phyloP scores from a whole-genome alignment of 371 early-diverging fungal genomes.

The Syncephalastrum racemosum region DNA sequence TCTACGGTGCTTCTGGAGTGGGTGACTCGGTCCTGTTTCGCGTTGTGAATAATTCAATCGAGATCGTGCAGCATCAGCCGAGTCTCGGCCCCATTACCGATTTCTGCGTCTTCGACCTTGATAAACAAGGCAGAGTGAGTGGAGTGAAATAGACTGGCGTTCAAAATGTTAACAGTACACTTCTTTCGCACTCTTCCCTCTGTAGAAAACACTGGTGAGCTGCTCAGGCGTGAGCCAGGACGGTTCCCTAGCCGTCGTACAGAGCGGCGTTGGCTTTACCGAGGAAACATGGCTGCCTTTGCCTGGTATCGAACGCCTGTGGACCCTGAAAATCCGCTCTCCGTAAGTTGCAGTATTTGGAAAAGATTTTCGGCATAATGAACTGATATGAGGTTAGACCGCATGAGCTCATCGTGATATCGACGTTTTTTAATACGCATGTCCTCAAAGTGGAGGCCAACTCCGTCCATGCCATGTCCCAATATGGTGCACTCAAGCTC shows the following conservation, averaged over 20 bases:
- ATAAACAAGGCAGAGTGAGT: slow-evolving; percentile 70
- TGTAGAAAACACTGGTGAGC: slow-evolving; percentile 80
- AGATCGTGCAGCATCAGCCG: slow-evolving; percentile 7
- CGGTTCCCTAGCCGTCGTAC: slow-evolving; percentile 78
- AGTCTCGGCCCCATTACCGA: slow-evolving; percentile 88
- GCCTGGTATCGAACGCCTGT: slow-evolving; percentile 65
- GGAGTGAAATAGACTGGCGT: background rate
- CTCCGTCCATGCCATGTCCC: too few species aligned
- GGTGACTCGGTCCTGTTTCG: too few species aligned
- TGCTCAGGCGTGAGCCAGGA: slow-evolving; percentile 79
- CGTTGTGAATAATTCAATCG: too few species aligned
- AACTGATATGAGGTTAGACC: too few species aligned
- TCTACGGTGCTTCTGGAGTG: too few species aligned
- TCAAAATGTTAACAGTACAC: too few species aligned
- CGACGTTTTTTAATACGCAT: too few species aligned
- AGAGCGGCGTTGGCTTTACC: slow-evolving; percentile 86
- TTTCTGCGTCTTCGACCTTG: slow-evolving; percentile 79
- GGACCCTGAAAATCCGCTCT: slow-evolving; percentile 51
- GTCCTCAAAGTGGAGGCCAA: too few species aligned
- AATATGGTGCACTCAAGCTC: too few species aligned
- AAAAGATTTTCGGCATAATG: too few species aligned
- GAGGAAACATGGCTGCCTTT: slow-evolving; percentile 61
- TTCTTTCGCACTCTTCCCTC: background rate
- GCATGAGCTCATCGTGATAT: too few species aligned
- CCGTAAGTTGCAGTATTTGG: too few species aligned